A percentile compares a stretch with the other conserved stretches of the same genome.
These are phyloP conservation scores for Micractinium sp. DNA, from an alignment of 139 green algal genomes.

Conservation along the genomic window DNA sequence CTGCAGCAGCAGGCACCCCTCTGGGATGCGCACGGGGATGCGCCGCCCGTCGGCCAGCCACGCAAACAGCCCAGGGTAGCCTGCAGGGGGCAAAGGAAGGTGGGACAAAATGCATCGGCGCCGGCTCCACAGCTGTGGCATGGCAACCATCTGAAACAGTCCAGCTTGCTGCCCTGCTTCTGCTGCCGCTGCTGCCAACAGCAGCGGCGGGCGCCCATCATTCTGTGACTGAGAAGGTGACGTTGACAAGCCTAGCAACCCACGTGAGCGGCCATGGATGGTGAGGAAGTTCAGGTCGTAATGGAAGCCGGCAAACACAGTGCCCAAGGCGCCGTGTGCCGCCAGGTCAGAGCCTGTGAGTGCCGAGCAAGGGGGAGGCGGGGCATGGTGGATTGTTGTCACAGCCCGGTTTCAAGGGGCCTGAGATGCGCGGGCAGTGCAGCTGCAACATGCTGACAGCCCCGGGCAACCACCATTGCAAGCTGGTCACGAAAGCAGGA, in stretches of 20 bases:
- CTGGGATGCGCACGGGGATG: slow-evolving; percentile 73
- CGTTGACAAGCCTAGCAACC: not conserved
- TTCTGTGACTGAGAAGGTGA: not conserved
- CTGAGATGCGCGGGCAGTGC: too few relatives aligned
- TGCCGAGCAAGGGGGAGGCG: not conserved
- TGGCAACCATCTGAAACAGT: too few relatives aligned
- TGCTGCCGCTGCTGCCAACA: not conserved
- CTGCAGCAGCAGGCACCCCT: slow-evolving; percentile 12
- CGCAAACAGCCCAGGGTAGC: slow-evolving; percentile 75
- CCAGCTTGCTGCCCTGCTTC: too few relatives aligned
- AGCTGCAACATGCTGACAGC: too few relatives aligned
- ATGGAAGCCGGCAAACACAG: slow-evolving; percentile 77
- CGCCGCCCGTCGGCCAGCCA: slow-evolving; percentile 84
- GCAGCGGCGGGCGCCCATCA: not conserved
- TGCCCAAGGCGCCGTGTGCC: slow-evolving; percentile 37
- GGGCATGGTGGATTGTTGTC: not conserved
- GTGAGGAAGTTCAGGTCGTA: slow-evolving; percentile 58
- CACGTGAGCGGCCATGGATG: slow-evolving; percentile 15
- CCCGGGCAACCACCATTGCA: too few relatives aligned
- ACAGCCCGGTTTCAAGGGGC: not conserved
- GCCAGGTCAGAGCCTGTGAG: slow-evolving; percentile 68
- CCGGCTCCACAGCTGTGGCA: too few relatives aligned
- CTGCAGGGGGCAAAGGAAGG: slow-evolving; percentile 2
- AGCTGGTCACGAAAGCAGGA: too few relatives aligned
- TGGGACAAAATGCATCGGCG: too few relatives aligned